phyloP scores from a whole-genome alignment of 2,329 filamentous ascomycete species.

The Mycosphaerella arachidis region DNA sequence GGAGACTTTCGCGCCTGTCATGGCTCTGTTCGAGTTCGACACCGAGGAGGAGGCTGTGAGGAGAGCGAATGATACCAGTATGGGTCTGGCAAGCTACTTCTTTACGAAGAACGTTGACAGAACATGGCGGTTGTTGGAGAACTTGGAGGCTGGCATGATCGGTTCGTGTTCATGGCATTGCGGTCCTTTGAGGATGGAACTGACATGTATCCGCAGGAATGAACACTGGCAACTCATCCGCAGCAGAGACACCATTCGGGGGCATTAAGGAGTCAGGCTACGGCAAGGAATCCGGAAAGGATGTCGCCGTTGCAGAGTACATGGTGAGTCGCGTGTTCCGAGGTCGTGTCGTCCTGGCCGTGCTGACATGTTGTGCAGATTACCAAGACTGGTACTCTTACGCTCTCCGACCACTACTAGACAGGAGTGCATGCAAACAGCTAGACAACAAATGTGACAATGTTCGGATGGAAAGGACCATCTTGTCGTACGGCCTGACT shows the following conservation, averaged over 20 bases:
- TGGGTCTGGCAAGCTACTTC: slow-evolving; percentile 63
- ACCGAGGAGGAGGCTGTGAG: slow-evolving; percentile 61
- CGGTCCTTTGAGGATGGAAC: background rate
- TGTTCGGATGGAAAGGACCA: background rate
- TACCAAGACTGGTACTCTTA: slow-evolving; percentile 62
- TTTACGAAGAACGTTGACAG: slow-evolving; percentile 66
- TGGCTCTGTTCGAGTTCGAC: slow-evolving; percentile 61
- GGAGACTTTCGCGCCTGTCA: slow-evolving; percentile 63
- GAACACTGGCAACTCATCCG: slow-evolving; percentile 55
- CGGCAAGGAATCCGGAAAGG: slow-evolving; percentile 63
- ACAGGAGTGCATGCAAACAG: background rate
- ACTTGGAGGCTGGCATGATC: slow-evolving; percentile 66
- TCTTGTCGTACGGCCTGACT: background rate
- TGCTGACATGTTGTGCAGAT: slow-evolving; percentile 32
- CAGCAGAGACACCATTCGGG: slow-evolving; percentile 63
- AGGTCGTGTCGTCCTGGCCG: slow-evolving; percentile 23
- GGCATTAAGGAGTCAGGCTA: slow-evolving; percentile 66
- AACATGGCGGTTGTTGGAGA: slow-evolving; percentile 62
- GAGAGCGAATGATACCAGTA: slow-evolving; percentile 56
- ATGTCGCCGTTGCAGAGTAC: slow-evolving; percentile 61
- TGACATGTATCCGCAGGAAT: slow-evolving; percentile 11
- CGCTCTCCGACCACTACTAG: slow-evolving; percentile 53
- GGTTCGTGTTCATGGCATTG: slow-evolving; percentile 42
- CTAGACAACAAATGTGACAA: background rate
- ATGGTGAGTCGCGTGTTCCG: slow-evolving; percentile 19